Percentiles rank a stretch among this genome's conserved stretches.
Evolutionary conservation across 192 early-diverging fungal genomes (phyloP).

Genomic region (Funneliformis mosseae): DNA sequence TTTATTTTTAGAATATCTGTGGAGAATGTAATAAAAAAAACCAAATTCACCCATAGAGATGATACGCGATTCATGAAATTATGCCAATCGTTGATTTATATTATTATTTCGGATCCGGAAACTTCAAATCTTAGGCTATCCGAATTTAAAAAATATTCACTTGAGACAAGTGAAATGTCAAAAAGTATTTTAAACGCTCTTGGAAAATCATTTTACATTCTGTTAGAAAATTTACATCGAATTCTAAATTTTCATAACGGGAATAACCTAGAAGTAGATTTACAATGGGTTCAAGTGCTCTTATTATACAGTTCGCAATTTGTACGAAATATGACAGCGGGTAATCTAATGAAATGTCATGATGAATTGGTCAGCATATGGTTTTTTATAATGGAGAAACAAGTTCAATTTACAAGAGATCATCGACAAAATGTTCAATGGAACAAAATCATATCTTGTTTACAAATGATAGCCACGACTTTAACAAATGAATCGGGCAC

Average conservation of each 20-base stretch:
- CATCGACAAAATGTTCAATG: conserved; percentile 7
- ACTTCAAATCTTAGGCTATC: conserved; percentile 3
- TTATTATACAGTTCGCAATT: neutral
- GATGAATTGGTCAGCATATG: conserved; percentile 7
- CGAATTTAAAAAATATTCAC: neutral
- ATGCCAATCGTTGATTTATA: neutral
- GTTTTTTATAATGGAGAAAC: neutral
- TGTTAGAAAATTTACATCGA: neutral
- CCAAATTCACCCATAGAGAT: neutral
- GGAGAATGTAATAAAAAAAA: neutral
- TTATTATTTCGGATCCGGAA: neutral
- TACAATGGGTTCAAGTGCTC: neutral
- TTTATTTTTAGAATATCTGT: neutral
- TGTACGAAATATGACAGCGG: neutral
- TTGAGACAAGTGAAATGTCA: neutral
- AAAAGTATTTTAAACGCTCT: neutral
- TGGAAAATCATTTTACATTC: neutral
- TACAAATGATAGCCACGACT: conserved; percentile 1
- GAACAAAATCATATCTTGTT: neutral
- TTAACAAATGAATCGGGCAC: neutral
- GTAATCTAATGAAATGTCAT: neutral
- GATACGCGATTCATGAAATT: neutral
- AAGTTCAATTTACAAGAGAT: neutral
- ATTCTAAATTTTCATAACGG: neutral
- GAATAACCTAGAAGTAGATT: neutral